Base-by-base conservation (phyloP, 2,329 filamentous ascomycete species). In the Fusarium humuli region DNA sequence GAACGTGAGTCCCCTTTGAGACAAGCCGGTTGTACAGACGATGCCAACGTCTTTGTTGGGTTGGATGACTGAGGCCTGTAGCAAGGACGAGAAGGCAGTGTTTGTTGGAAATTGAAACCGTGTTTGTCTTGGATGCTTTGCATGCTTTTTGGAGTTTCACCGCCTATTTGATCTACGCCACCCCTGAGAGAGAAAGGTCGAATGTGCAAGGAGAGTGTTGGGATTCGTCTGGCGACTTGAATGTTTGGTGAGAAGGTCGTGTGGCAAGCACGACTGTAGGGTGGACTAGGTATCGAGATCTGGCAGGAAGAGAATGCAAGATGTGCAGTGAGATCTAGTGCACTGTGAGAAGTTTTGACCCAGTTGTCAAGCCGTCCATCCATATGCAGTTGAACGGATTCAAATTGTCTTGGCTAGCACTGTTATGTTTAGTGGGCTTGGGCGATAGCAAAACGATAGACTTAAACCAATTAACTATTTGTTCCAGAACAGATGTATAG, bases 221-320 rank as follows among this genome's bases (percentile, higher is more conserved):
- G 20, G 40, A 27, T 63, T 54, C 44, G 41, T 30, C 37, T 48
- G 41, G 47, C 32, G 9, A 18, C 46, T 40, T 34, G 25, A 22
- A 53, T 57, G 16, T 25, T 48, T 37, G 29, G 22, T 23, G 18
- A 42, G 22, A 20, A 59, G 25, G 47, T 25, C 14, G 68, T 68
- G 67, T 30, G 34, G 68, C 52, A 3, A 40, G 22, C 46, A 46
- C 46, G 37, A 44, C 49, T 65, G 20, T 30, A 42, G 22, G 32
- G 22, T 16, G 22, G 16, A 22, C 59, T 60, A 12, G 50, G 53
- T 25, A 40, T 40, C 41, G 29, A 68, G 56, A 71, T 71, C 64
- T 58, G 32, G 59, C 67, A 71, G 56, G 45, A 30, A n/a, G 25
- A 30, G 20, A 25, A 71, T 61, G 64, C 68, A 71, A 65, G 68